Evolutionary conservation across 192 early-diverging fungal genomes (phyloP), one percentile per base, ranked within the genome.

Genomic region (Linnemannia schmuckeri): DNA sequence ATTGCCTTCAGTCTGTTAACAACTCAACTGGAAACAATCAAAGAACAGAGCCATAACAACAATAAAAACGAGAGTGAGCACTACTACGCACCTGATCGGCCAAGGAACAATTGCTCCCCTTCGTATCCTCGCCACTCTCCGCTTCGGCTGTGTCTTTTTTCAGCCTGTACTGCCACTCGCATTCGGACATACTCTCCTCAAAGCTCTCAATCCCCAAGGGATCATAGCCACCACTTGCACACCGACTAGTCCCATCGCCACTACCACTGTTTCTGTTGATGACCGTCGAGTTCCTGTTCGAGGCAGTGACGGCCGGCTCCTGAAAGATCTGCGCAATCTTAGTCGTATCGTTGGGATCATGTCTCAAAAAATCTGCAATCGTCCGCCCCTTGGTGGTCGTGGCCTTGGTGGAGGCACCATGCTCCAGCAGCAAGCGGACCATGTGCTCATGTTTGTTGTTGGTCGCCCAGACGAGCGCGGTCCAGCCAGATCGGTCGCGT

Each of bases 401-500:
- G 22, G 92, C 89, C 10, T 90, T 82, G 10, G 94, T 89, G 68
- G 92, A 92, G 41, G 97, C 98, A 54, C 96, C 96, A 69, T 93
- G 83, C 41, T 95, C 95, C 71, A 98, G 85, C 61, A 98, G 91
- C 40, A 95, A 75, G 77, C 93, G 89, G 18, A 96, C 94, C 41
- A 96, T 87, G 24, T 91, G 88, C 74, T 93, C 90, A 88, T 96
- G 94, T 72, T 96, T 94, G 85, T 95, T 96, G 49, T 94, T 93
- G 41, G 95, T 94, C 0, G 97, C 97, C 97, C 97, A 98, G 92
- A 97, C 96, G n/a, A 98, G 89, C 18, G 96, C 93, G 3, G 96
- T 96, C 97, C 97, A 98, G 37, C 95, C 95, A 79, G 93, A 92
- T 71, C 92, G 93, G 91, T 99, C 98, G 74, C 93, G 91, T 57